A percentile compares a stretch with the other conserved stretches of the same genome.
phyloP scores from a whole-genome alignment of 2,329 filamentous ascomycete species.

The Xylariaceae sp. region DNA sequence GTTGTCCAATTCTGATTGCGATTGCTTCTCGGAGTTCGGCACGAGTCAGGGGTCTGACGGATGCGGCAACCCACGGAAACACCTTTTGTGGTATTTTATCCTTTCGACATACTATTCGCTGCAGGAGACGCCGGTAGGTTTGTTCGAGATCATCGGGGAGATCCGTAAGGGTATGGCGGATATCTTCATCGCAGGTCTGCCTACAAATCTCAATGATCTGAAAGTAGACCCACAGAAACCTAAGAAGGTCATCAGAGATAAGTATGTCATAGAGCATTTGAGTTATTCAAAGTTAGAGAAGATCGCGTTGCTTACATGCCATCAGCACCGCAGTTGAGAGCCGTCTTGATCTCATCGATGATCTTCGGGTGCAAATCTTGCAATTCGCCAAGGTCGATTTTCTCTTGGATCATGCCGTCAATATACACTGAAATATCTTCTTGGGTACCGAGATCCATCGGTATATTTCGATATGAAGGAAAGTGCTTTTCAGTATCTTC shows the following conservation, averaged over 20 bases:
- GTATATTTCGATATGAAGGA: background rate
- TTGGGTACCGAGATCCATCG: background rate
- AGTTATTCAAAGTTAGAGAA: background rate
- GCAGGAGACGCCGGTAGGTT: slow-evolving; percentile 24
- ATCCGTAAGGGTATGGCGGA: slow-evolving; percentile 26
- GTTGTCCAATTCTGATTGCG: slow-evolving; percentile 31
- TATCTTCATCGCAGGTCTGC: slow-evolving; percentile 16
- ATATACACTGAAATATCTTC: slow-evolving; percentile 4
- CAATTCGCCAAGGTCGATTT: background rate
- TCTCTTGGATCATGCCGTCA: slow-evolving; percentile 1
- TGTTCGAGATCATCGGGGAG: slow-evolving; percentile 30
- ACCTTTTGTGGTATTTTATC: slow-evolving; percentile 9
- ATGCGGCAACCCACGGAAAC: slow-evolving; percentile 32
- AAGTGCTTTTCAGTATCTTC: background rate
- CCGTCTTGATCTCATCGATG: slow-evolving; percentile 22
- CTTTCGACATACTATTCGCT: slow-evolving; percentile 2
- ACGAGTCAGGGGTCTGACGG: slow-evolving; percentile 31
- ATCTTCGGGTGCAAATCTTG: slow-evolving; percentile 9
- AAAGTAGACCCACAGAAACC: slow-evolving; percentile 21
- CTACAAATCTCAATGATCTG: slow-evolving; percentile 17
- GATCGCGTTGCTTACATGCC: slow-evolving; percentile 30
- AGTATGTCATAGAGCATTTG: slow-evolving; percentile 1
- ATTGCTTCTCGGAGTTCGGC: slow-evolving; percentile 37
- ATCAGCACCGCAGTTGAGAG: slow-evolving; percentile 26
- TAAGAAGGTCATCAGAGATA: too few relatives aligned